Percentiles rank a stretch among this genome's conserved stretches.
These are phyloP conservation scores for Globisporangium carolinianum DNA, from an alignment of 352 stramenopile species.

Conservation along the genomic window DNA sequence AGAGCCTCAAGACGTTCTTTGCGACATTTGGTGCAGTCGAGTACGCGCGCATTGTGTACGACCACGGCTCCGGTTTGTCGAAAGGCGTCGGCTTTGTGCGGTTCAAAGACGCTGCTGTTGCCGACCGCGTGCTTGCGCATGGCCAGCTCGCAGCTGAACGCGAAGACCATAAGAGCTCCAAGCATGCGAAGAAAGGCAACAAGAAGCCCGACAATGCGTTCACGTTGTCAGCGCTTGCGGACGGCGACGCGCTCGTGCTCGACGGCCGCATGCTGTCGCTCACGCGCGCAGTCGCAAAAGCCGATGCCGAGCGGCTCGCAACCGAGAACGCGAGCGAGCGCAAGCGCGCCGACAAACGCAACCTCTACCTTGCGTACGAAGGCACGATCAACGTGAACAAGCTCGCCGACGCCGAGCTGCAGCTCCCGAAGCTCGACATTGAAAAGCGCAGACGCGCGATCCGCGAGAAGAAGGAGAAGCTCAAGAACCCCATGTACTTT, in stretches of 20 bases:
- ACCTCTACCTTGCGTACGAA: slow-evolving; percentile 95
- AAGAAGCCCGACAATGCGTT: slow-evolving; percentile 49
- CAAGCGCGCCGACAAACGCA: slow-evolving; percentile 90
- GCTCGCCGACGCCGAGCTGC: slow-evolving; percentile 78
- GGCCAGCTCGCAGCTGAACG: slow-evolving; percentile 30
- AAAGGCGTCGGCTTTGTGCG: slow-evolving; percentile 84
- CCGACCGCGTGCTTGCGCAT: slow-evolving; percentile 47
- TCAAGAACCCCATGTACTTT: slow-evolving; percentile 96
- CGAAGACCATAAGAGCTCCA: slow-evolving; percentile 34
- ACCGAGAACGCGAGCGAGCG: slow-evolving; percentile 47
- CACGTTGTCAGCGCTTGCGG: slow-evolving; percentile 54
- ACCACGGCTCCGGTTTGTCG: slow-evolving; percentile 71
- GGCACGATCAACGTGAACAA: slow-evolving; percentile 91
- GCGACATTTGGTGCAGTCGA: slow-evolving; percentile 64
- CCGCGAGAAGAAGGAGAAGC: slow-evolving; percentile 95
- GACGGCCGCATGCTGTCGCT: slow-evolving; percentile 72
- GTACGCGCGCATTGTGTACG: slow-evolving; percentile 76
- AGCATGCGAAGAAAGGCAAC: slow-evolving; percentile 45
- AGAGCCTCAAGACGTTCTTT: slow-evolving; percentile 66
- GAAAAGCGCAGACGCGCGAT: slow-evolving; percentile 90
- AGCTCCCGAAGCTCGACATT: slow-evolving; percentile 89
- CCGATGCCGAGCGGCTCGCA: slow-evolving; percentile 53
- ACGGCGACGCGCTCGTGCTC: slow-evolving; percentile 66
- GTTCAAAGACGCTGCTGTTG: slow-evolving; percentile 51
- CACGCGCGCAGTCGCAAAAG: slow-evolving; percentile 65